Evolutionary conservation across 73 alveolate species (phyloP).

Genomic region (Paramecium sexaurelia): DNA sequence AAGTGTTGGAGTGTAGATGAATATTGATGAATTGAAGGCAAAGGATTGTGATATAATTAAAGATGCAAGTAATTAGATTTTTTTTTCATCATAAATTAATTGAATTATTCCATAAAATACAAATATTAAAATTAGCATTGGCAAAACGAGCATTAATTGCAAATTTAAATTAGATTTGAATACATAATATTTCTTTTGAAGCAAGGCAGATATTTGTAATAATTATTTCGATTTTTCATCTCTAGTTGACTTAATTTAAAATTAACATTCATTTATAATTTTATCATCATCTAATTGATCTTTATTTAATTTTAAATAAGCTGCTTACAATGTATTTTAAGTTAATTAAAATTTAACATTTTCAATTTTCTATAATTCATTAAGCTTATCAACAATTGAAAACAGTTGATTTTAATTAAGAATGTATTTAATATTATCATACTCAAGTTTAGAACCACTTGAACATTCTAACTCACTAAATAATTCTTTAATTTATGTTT

Average conservation of each 20-base stretch:
- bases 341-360: not conserved
- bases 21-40: slow-evolving; percentile 24
- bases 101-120: not conserved
- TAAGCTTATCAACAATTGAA: not conserved
- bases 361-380: not conserved
- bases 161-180: not conserved
- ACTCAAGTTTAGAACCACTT: not conserved
- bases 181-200: not conserved
- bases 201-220: not conserved
- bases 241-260: not conserved
- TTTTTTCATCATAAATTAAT: not conserved
- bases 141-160: not conserved
- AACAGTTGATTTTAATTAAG: not conserved
- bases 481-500: not conserved
- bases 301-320: slow-evolving; percentile 37
- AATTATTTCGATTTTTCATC: not conserved
- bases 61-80: not conserved
- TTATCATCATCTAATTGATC: not conserved
- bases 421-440: not conserved
- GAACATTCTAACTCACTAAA: not conserved
- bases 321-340: slow-evolving; percentile 36
- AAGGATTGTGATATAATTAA: slow-evolving; percentile 11
- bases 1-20: slow-evolving; percentile 3
- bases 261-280: not conserved
- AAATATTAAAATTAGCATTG: not conserved